These are phyloP conservation scores for Didymella pomorum DNA, from an alignment of 2,329 filamentous ascomycete genomes.

Conservation along the genomic window DNA sequence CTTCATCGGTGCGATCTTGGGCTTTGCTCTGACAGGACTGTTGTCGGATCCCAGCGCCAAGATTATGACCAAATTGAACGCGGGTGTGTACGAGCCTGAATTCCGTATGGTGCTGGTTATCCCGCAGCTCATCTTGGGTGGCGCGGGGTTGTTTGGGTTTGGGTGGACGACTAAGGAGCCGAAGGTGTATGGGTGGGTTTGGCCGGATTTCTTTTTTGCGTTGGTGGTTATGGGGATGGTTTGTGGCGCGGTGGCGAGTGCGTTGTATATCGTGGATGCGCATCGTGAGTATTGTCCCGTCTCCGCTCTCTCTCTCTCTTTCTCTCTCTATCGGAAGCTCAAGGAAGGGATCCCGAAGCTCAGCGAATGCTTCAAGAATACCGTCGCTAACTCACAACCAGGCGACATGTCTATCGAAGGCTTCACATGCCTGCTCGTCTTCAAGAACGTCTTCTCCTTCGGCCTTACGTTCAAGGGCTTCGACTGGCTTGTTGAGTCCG, in stretches of 20 bases:
- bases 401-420: slow-evolving; percentile 84
- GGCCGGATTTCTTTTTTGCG: slow-evolving; percentile 82
- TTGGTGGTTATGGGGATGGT: slow-evolving; percentile 91
- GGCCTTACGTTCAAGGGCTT: slow-evolving; percentile 84
- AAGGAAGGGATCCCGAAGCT: too few relatives aligned
- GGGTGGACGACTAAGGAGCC: slow-evolving; percentile 73
- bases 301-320: too few relatives aligned
- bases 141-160: slow-evolving; percentile 84
- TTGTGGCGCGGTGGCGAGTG: slow-evolving; percentile 83
- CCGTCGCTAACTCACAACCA: too few relatives aligned
- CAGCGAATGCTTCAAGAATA: too few relatives aligned
- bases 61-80: slow-evolving; percentile 75
- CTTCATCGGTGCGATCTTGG: slow-evolving; percentile 81
- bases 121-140: slow-evolving; percentile 80
- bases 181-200: slow-evolving; percentile 71
- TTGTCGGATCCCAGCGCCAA: slow-evolving; percentile 77
- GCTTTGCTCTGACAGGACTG: slow-evolving; percentile 77
- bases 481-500: slow-evolving; percentile 73
- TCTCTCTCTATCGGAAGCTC: too few relatives aligned
- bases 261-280: slow-evolving; percentile 90
- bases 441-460: slow-evolving; percentile 95
- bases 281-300: slow-evolving; percentile 68
- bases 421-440: slow-evolving; percentile 88
- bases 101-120: slow-evolving; percentile 85
- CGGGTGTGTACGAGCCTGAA: slow-evolving; percentile 88